Evolutionary conservation across 805 yeast genomes (phyloP), one percentile per base, ranked within the genome.

Genomic region (Ogataea nonfermentans): DNA sequence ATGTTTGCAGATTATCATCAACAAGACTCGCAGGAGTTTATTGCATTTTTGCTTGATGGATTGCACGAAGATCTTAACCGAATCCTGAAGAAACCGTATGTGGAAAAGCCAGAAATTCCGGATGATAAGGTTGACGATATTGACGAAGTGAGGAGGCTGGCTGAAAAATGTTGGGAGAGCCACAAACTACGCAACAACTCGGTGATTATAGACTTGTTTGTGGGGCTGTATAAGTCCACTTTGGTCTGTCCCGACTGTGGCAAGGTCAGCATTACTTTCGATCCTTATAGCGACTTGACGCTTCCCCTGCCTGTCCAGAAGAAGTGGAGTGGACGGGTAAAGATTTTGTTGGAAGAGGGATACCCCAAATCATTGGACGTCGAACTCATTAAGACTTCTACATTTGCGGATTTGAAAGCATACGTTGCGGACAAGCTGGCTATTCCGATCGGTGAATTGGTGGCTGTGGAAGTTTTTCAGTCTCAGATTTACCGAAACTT

Each of bases 1-100:
- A 74, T 83, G 71, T 91, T 89, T 65, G 75, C 81, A 0, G 95
- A 87, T 2, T 82, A 80, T 50, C 79, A 77, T 43, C 97, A 91
- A 59, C 97, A 91, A 55, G 98, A 91, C 57, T 85, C 96, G 2
- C 96, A 90, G 58, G 98, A 91, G 57, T 84, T 91, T 55, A 71
- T 89, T 35, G 90, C 95, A 22, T 91, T 85, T 70, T 61, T 91
- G 23, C 67, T 91, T 19, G 96, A 91, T 62, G 89, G 93, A 2
- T 66, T 91, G 25, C 97, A 91, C 57, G 97, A 91, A 61, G 98
- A 91, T 62, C 68, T 91, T 47, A 93, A 93, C 56, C 70, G 96
- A 40, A 81, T 91, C 20, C 57, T 76, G 7, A 66, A 84, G 25
- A 93, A 93, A 57, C 98, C 98, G 1, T 82, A 81, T 48, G 77